Conservation (phyloP, 257 asterid genomes). For the Solanum pinnatisectum region DNA sequence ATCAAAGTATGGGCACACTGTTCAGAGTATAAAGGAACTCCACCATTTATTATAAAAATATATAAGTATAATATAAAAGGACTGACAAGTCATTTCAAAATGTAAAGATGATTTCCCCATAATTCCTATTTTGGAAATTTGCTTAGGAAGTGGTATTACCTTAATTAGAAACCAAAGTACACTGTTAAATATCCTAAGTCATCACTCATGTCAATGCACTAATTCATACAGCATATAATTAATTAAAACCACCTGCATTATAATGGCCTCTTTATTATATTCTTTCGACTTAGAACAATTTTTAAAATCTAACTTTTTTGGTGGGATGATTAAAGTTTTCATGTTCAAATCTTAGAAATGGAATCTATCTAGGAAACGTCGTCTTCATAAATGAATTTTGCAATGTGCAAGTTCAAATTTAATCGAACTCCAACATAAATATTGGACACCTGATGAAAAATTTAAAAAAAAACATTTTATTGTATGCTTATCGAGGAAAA, state of each 20-base stretch:
- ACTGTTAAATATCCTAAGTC: not conserved
- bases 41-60: conserved; percentile 23
- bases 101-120: not conserved
- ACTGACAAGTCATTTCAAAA: conserved; percentile 13
- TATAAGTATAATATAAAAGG: not conserved
- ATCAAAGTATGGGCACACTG: conserved; percentile 8
- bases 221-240: not conserved
- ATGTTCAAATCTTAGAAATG: too few species aligned
- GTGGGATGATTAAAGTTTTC: not conserved
- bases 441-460: too few species aligned
- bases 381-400: fast-evolving
- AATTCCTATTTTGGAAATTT: conserved; percentile 5
- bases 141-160: conserved; percentile 4
- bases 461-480: too few species aligned
- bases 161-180: conserved; percentile 5
- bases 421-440: fast-evolving
- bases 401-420: not conserved
- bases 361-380: too few species aligned
- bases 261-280: not conserved
- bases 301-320: not conserved
- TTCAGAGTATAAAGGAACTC: conserved; percentile 39
- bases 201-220: not conserved
- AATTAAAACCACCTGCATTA: not conserved
- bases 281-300: not conserved
- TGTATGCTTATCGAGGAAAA: not conserved